Evolutionary conservation across 2,329 filamentous ascomycete genomes (phyloP).

Genomic region (Arthrobotrys sphaeroides): DNA sequence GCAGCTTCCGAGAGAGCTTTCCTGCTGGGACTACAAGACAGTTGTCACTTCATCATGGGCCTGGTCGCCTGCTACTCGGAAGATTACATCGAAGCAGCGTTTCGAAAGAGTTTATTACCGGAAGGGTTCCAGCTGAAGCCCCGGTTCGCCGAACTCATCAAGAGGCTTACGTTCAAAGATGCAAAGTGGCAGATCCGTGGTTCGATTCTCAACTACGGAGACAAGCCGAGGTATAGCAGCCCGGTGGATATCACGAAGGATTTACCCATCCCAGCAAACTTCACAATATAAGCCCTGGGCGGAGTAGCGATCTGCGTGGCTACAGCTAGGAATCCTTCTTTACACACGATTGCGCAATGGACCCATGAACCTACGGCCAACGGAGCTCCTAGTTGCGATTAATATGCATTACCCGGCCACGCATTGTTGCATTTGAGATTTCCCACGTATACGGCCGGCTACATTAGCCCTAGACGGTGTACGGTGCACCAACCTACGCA

Average conservation of each 20-base stretch:
- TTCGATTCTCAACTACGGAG: neutral
- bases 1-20: slow-evolving; percentile 29
- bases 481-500: too few relatives aligned
- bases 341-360: too few relatives aligned
- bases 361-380: too few relatives aligned
- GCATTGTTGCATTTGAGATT: too few relatives aligned
- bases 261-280: slow-evolving; percentile 20
- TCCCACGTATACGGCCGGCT: too few relatives aligned
- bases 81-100: slow-evolving; percentile 33
- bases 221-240: slow-evolving; percentile 24
- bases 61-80: slow-evolving; percentile 39
- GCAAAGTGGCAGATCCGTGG: slow-evolving; percentile 30
- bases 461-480: too few relatives aligned
- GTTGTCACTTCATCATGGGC: slow-evolving; percentile 36
- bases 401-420: too few relatives aligned
- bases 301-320: too few relatives aligned
- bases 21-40: slow-evolving; percentile 11
- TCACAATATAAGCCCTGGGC: neutral
- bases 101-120: slow-evolving; percentile 25
- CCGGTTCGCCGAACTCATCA: slow-evolving; percentile 28
- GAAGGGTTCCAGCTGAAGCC: slow-evolving; percentile 29
- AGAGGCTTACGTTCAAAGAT: slow-evolving; percentile 28
- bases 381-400: too few relatives aligned
- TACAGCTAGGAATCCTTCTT: too few relatives aligned
- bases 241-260: slow-evolving; percentile 36